Conservation (phyloP, 2,329 filamentous ascomycete genomes). For the Diaporthe vexans region DNA sequence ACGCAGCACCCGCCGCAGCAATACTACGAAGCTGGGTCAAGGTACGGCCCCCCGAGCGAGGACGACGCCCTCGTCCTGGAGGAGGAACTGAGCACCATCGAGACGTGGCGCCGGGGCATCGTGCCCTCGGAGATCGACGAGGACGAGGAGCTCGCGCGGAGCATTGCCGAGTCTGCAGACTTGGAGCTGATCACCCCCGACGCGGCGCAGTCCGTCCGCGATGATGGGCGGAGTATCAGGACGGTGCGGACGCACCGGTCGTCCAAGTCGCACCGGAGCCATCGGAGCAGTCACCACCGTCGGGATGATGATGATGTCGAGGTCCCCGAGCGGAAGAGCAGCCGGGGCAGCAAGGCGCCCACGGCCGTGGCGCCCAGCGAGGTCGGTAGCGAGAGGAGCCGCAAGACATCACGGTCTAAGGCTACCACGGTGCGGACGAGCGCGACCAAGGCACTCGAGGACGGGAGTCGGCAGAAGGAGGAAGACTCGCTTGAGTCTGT, state of each 20-base stretch:
- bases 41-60: slow-evolving; percentile 42
- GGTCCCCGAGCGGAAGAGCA: slow-evolving; percentile 49
- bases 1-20: slow-evolving; percentile 15
- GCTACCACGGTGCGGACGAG: slow-evolving; percentile 46
- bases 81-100: slow-evolving; percentile 71
- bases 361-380: slow-evolving; percentile 44
- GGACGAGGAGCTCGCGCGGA: slow-evolving; percentile 43
- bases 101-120: slow-evolving; percentile 72
- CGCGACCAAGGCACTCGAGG: slow-evolving; percentile 52
- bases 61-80: slow-evolving; percentile 71
- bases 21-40: neutral
- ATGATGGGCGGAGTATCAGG: slow-evolving; percentile 49
- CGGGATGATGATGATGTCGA: slow-evolving; percentile 41
- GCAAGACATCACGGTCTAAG: slow-evolving; percentile 51
- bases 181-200: slow-evolving; percentile 69
- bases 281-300: slow-evolving; percentile 35
- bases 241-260: slow-evolving; percentile 54
- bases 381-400: slow-evolving; percentile 50
- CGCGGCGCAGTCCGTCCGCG: slow-evolving; percentile 62
- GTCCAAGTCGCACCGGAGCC: slow-evolving; percentile 45
- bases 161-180: slow-evolving; percentile 56
- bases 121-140: slow-evolving; percentile 58
- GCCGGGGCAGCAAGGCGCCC: slow-evolving; percentile 43
- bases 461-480: slow-evolving; percentile 50
- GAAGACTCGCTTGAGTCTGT: slow-evolving; percentile 54